Evolutionary conservation across 768 basidiomycete species (phyloP).

Genomic region (Ramaria rubella): DNA sequence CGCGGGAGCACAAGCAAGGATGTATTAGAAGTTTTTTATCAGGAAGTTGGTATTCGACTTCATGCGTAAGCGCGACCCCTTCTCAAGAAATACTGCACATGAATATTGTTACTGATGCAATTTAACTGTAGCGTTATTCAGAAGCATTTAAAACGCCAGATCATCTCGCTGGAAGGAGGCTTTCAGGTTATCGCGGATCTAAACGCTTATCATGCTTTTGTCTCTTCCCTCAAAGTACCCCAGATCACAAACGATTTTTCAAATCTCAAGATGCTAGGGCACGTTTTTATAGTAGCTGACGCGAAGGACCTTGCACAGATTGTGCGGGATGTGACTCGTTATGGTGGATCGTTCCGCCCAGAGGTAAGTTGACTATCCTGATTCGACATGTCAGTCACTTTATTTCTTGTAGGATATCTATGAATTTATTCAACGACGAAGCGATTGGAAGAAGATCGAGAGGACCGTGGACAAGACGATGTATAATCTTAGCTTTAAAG

Average conservation of each 20-base stretch:
- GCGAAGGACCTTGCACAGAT: conserved; percentile 96
- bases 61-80: conserved; percentile 59
- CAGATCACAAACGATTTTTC: conserved; percentile 86
- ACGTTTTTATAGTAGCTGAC: conserved; percentile 92
- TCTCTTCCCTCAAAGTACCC: conserved; percentile 77
- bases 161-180: conserved; percentile 89
- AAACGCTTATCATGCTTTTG: conserved; percentile 88
- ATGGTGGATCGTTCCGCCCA: conserved; percentile 90
- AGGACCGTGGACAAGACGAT: conserved; percentile 92
- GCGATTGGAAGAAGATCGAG: conserved; percentile 99
- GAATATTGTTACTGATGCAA: not conserved
- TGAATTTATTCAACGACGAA: conserved; percentile 89
- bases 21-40: conserved; percentile 95
- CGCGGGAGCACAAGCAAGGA: conserved; percentile 94
- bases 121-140: conserved; percentile 66
- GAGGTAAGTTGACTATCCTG: conserved; percentile 48
- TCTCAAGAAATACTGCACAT: not conserved
- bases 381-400: not conserved
- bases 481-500: conserved; percentile 90
- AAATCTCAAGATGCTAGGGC: conserved; percentile 93
- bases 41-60: conserved; percentile 89
- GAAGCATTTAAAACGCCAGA: conserved; percentile 95
- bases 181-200: conserved; percentile 96
- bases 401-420: conserved; percentile 64
- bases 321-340: conserved; percentile 89